phyloP scores from a whole-genome alignment of 768 basidiomycete genomes.

The Leucosporidium yakuticum region DNA sequence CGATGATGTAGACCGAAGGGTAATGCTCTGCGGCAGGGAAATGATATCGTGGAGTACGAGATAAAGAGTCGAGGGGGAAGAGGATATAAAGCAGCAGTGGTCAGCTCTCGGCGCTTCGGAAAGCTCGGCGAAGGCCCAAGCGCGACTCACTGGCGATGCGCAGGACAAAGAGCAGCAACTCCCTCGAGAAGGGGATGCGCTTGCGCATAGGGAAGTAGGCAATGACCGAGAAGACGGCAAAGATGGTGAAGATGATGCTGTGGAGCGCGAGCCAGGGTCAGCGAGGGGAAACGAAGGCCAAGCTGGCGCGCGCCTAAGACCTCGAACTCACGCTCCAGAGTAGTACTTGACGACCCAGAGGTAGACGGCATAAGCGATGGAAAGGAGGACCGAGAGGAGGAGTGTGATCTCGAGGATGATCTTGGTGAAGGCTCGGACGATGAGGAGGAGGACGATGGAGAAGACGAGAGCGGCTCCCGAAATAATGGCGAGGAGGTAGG shows the following conservation, averaged over 20 bases:
- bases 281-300: too few species aligned
- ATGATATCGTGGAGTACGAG: not conserved
- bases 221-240: conserved; percentile 36
- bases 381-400: conserved; percentile 11
- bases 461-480: conserved; percentile 34
- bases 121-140: not conserved
- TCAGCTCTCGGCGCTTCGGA: not conserved
- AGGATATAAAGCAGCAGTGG: not conserved
- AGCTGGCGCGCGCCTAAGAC: too few species aligned
- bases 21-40: conserved; percentile 13
- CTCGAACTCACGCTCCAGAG: conserved; percentile 20
- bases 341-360: conserved; percentile 31
- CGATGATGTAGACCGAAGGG: conserved; percentile 35
- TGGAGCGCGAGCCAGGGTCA: too few species aligned
- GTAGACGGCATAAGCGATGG: conserved; percentile 33
- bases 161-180: conserved; percentile 36
- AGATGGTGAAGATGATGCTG: conserved; percentile 39
- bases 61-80: not conserved
- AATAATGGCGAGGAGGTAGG: conserved; percentile 34
- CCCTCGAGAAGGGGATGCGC: conserved; percentile 31
- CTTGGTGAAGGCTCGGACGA: conserved; percentile 36
- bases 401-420: conserved; percentile 36
- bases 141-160: conserved; percentile 23
- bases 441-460: conserved; percentile 26
- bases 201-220: conserved; percentile 34